Conservation (phyloP, 2,329 filamentous ascomycete species). For the Aspergillus transmontanensis region DNA sequence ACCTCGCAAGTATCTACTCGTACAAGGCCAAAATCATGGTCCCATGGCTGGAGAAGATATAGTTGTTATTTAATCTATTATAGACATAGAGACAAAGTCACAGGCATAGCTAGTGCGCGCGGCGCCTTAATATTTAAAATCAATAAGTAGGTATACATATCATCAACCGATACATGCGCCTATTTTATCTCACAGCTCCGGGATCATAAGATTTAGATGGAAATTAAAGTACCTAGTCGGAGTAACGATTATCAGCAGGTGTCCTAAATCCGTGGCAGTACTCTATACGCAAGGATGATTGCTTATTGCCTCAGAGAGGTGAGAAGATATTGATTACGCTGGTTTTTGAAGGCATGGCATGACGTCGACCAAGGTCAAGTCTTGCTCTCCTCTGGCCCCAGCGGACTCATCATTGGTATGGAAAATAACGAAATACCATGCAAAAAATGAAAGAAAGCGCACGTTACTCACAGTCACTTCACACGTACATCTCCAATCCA, state of each 20-base stretch:
- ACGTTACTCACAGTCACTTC: slow-evolving; percentile 25
- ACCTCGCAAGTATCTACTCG: neutral
- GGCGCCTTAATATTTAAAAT: neutral
- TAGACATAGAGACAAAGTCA: neutral
- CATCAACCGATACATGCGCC: neutral
- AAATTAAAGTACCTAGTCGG: neutral
- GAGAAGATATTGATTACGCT: slow-evolving; percentile 68
- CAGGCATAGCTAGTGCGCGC: neutral
- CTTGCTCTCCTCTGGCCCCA: slow-evolving; percentile 55
- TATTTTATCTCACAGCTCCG: neutral
- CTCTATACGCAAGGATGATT: neutral
- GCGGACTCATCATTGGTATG: slow-evolving; percentile 51
- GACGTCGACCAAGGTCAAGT: slow-evolving; percentile 32
- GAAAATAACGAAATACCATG: slow-evolving; percentile 3
- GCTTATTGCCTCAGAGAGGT: slow-evolving; percentile 54
- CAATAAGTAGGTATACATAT: neutral
- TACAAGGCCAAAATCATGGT: neutral
- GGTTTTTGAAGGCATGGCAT: slow-evolving; percentile 62
- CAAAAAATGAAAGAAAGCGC: neutral
- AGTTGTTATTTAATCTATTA: neutral
- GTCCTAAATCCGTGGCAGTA: neutral
- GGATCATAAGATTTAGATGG: neutral
- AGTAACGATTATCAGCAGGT: slow-evolving; percentile 5
- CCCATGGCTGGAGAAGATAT: neutral
- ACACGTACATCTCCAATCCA: slow-evolving; percentile 16